A percentile compares a stretch with the other conserved stretches of the same genome.
Evolutionary conservation across 228 moss, liverwort and hornwort species (phyloP).

Genomic region (Sphagnum magellanicum): DNA sequence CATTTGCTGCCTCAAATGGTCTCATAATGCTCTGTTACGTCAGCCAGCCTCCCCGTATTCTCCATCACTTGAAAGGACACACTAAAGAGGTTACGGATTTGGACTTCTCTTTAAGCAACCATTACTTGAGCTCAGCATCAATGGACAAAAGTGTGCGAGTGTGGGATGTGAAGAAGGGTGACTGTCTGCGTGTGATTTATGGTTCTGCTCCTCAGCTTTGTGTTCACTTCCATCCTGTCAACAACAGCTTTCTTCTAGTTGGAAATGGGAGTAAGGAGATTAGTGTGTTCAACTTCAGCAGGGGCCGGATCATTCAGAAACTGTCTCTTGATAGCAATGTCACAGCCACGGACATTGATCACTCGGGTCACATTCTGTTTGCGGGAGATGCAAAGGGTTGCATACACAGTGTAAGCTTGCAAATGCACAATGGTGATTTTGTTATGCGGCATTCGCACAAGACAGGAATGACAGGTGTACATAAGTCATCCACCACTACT

Average conservation of each 20-base stretch:
- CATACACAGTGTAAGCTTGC: slow-evolving; percentile 74
- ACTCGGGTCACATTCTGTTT: slow-evolving; percentile 74
- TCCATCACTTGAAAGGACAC: slow-evolving; percentile 76
- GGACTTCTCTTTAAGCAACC: slow-evolving; percentile 89
- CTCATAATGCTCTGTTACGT: slow-evolving; percentile 76
- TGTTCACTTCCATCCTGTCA: slow-evolving; percentile 92
- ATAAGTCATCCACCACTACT: slow-evolving; percentile 74
- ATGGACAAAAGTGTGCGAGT: slow-evolving; percentile 86
- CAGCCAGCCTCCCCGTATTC: slow-evolving; percentile 63
- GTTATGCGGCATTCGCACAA: slow-evolving; percentile 74
- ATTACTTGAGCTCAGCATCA: slow-evolving; percentile 87
- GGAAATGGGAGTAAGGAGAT: slow-evolving; percentile 84
- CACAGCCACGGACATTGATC: slow-evolving; percentile 84
- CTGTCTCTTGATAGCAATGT: slow-evolving; percentile 82
- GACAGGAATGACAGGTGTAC: slow-evolving; percentile 62
- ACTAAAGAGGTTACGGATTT: slow-evolving; percentile 93
- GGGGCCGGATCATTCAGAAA: slow-evolving; percentile 78
- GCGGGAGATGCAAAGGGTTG: slow-evolving; percentile 93
- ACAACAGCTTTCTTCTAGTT: slow-evolving; percentile 90
- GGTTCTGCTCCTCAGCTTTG: slow-evolving; percentile 78
- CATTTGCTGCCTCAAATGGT: slow-evolving; percentile 85
- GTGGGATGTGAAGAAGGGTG: slow-evolving; percentile 85
- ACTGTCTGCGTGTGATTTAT: slow-evolving; percentile 78
- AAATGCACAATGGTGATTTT: slow-evolving; percentile 60
- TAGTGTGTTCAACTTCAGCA: slow-evolving; percentile 90